A percentile compares a stretch with the other conserved stretches of the same genome.
Evolutionary conservation across 352 stramenopile species (phyloP).

Genomic region (Phytophthora hibernalis): DNA sequence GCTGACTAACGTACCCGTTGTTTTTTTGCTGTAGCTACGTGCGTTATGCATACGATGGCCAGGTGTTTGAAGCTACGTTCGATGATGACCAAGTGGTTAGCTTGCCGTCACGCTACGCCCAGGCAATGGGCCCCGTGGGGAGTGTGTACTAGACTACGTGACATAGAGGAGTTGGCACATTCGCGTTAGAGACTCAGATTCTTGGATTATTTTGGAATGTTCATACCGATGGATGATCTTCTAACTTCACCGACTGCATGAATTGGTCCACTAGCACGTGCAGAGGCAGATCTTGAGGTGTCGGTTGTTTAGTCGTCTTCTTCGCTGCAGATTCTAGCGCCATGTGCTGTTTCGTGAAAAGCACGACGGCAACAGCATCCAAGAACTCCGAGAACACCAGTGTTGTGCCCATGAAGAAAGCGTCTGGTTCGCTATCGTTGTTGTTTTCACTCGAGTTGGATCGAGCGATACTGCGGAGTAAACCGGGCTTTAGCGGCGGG

Average conservation of each 20-base stretch:
- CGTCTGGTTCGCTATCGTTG: constrained; percentile 36
- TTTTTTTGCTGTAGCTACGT: constrained; percentile 62
- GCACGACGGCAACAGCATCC: constrained; percentile 56
- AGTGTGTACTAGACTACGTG: constrained; percentile 58
- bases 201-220: constrained; percentile 25
- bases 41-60: constrained; percentile 73
- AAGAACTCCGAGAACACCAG: constrained; percentile 70
- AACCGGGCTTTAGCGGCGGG: constrained; percentile 19
- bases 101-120: constrained; percentile 76
- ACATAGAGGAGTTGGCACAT: constrained; percentile 22
- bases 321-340: constrained; percentile 1
- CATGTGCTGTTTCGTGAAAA: constrained; percentile 51
- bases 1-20: background rate
- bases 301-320: constrained; percentile 14
- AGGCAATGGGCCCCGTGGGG: constrained; percentile 72
- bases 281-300: constrained; percentile 34
- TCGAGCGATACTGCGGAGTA: constrained; percentile 13
- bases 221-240: constrained; percentile 29
- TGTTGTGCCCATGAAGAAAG: constrained; percentile 57
- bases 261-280: constrained; percentile 60
- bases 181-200: constrained; percentile 25
- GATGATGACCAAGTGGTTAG: constrained; percentile 74
- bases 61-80: constrained; percentile 86
- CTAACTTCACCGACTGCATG: constrained; percentile 38
- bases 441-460: constrained; percentile 1